Evolutionary conservation across 192 early-diverging fungal genomes (phyloP).

Genomic region (Chytriomyces confervae): DNA sequence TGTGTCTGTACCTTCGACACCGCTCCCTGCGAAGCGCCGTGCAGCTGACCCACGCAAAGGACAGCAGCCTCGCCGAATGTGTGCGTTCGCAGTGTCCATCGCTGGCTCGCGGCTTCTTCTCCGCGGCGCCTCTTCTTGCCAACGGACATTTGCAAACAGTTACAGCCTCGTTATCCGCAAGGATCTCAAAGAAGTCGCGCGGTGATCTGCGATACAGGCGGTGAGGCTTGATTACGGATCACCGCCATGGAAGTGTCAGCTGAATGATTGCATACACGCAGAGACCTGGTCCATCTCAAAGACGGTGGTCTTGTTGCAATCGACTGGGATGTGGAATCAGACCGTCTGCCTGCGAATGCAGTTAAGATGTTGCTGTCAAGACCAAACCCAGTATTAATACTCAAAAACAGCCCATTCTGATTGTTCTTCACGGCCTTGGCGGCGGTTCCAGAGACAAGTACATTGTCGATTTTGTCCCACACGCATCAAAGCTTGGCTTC

Average conservation of each 20-base stretch:
- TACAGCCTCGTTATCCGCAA: constrained; percentile 54
- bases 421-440: constrained; percentile 90
- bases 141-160: constrained; percentile 25
- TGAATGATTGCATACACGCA: background rate
- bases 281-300: constrained; percentile 60
- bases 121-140: background rate
- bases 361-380: constrained; percentile 45
- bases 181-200: constrained; percentile 34
- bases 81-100: constrained; percentile 17
- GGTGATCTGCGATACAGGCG: background rate
- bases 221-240: background rate
- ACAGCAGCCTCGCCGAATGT: constrained; percentile 5
- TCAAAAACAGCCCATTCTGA: constrained; percentile 66
- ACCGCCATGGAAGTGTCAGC: background rate
- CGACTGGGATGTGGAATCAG: constrained; percentile 72
- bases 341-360: background rate
- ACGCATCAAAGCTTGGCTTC: constrained; percentile 50
- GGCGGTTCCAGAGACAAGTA: constrained; percentile 93
- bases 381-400: constrained; percentile 52
- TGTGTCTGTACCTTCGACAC: background rate
- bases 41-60: constrained; percentile 16
- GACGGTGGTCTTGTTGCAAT: constrained; percentile 91
- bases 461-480: constrained; percentile 73
- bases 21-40: background rate
- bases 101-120: constrained; percentile 46